phyloP scores from a whole-genome alignment of 495 filamentous ascomycete species.

The Tuber magnatum region DNA sequence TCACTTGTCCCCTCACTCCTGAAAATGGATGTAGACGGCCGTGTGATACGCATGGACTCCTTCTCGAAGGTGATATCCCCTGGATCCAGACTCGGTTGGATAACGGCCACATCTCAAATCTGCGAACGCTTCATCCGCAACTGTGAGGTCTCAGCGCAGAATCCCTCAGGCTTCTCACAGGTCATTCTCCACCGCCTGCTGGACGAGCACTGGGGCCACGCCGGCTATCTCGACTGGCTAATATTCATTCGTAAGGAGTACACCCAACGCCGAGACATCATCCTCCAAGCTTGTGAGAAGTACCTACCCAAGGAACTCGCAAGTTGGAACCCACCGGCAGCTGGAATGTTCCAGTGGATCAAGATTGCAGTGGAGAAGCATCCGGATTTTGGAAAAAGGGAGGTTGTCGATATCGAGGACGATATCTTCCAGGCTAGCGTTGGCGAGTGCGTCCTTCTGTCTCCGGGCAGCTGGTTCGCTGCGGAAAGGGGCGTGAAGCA shows the following conservation, averaged over 20 bases:
- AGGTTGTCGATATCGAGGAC: slow-evolving; percentile 67
- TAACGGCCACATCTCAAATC: slow-evolving; percentile 74
- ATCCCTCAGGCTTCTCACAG: slow-evolving; percentile 75
- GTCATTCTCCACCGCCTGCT: slow-evolving; percentile 78
- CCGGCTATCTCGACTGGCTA: slow-evolving; percentile 86
- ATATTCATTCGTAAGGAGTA: slow-evolving; percentile 78
- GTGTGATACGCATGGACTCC: slow-evolving; percentile 66
- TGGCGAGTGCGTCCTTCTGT: slow-evolving; percentile 63
- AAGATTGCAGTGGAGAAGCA: slow-evolving; percentile 68
- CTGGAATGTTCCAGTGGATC: slow-evolving; percentile 99
- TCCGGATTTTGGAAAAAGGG: slow-evolving; percentile 54
- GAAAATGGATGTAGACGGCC: slow-evolving; percentile 59
- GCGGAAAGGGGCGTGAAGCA: slow-evolving; percentile 50
- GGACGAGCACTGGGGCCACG: slow-evolving; percentile 89
- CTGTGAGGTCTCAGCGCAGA: slow-evolving; percentile 72
- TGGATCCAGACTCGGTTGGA: slow-evolving; percentile 68
- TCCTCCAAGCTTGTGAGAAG: slow-evolving; percentile 77
- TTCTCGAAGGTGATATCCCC: slow-evolving; percentile 79
- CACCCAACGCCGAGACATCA: slow-evolving; percentile 63
- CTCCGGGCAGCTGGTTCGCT: slow-evolving; percentile 81
- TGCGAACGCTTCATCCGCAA: slow-evolving; percentile 70
- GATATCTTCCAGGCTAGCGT: slow-evolving; percentile 71
- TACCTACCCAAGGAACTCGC: slow-evolving; percentile 69
- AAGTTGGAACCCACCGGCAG: slow-evolving; percentile 72
- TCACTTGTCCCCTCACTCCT: slow-evolving; percentile 56